Conservation (phyloP, 495 filamentous ascomycete species). For the Aspergillus asperescens region DNA sequence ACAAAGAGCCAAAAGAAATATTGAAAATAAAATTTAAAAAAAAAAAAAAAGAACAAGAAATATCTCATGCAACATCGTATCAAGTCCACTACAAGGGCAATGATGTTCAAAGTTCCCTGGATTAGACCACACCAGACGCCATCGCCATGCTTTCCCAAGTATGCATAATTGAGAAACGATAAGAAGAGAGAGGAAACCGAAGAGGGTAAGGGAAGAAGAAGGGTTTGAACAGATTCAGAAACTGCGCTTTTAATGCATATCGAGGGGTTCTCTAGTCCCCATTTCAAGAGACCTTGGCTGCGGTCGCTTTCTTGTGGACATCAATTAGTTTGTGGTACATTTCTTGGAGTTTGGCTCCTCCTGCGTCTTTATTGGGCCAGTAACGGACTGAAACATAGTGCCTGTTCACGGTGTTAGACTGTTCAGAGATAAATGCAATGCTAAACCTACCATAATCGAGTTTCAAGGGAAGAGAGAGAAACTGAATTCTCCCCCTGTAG, state of each 20-base stretch:
- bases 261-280: constrained; percentile 18
- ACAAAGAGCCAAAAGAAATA: constrained; percentile 15
- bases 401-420: constrained; percentile 27
- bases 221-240: constrained; percentile 15
- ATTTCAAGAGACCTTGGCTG: constrained; percentile 24
- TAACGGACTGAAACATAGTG: constrained; percentile 43
- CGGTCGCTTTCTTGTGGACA: constrained; percentile 24
- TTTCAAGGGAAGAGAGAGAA: constrained; percentile 36
- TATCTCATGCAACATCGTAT: constrained; percentile 25
- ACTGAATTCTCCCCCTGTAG: constrained; percentile 28
- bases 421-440: background rate
- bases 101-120: constrained; percentile 8
- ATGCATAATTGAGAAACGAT: constrained; percentile 24
- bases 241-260: constrained; percentile 13
- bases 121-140: constrained; percentile 25
- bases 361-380: constrained; percentile 48
- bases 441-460: constrained; percentile 43
- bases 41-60: constrained; percentile 9
- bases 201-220: constrained; percentile 9
- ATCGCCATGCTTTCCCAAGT: constrained; percentile 33
- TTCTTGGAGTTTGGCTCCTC: constrained; percentile 39
- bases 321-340: constrained; percentile 47
- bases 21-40: constrained; percentile 2
- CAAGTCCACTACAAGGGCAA: constrained; percentile 17
- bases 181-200: constrained; percentile 8